These are phyloP conservation scores for Bimuria novae-zelandiae DNA, from an alignment of 2,329 filamentous ascomycete species.

Conservation along the genomic window DNA sequence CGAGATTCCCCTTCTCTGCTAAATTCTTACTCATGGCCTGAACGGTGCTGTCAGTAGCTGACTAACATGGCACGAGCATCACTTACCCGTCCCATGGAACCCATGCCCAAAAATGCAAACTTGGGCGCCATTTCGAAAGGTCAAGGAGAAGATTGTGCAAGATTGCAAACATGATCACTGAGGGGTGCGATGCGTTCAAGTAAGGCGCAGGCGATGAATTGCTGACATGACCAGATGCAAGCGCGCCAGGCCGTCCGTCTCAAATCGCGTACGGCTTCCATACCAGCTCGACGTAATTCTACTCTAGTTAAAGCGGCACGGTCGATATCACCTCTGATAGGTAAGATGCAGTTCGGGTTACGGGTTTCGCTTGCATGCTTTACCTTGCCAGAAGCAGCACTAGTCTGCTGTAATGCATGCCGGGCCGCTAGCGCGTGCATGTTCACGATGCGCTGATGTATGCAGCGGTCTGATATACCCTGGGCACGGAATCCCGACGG, in stretches of 20 bases:
- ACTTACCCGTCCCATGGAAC: constrained; percentile 82
- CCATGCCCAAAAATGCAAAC: constrained; percentile 79
- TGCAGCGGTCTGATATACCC: too few species aligned
- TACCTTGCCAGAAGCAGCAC: too few species aligned
- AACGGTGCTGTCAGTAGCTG: neutral
- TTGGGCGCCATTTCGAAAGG: constrained; percentile 49
- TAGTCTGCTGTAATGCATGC: too few species aligned
- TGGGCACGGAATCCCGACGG: too few species aligned
- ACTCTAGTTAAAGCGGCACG: neutral
- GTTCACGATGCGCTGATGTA: too few species aligned
- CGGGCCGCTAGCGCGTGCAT: too few species aligned
- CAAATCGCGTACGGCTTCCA: constrained; percentile 1
- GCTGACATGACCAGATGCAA: constrained; percentile 4
- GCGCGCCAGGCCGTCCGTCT: neutral
- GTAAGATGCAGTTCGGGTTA: neutral
- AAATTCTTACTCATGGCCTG: constrained; percentile 64
- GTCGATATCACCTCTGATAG: neutral
- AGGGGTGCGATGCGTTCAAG: neutral
- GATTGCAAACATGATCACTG: neutral
- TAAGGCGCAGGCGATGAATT: neutral
- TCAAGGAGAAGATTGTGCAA: neutral
- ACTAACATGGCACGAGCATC: constrained; percentile 6
- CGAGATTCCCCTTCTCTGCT: constrained; percentile 73
- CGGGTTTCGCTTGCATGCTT: neutral
- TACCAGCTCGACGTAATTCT: neutral